phyloP scores from a whole-genome alignment of 176 grass and related monocot genomes.

The Aegilops tauschii region DNA sequence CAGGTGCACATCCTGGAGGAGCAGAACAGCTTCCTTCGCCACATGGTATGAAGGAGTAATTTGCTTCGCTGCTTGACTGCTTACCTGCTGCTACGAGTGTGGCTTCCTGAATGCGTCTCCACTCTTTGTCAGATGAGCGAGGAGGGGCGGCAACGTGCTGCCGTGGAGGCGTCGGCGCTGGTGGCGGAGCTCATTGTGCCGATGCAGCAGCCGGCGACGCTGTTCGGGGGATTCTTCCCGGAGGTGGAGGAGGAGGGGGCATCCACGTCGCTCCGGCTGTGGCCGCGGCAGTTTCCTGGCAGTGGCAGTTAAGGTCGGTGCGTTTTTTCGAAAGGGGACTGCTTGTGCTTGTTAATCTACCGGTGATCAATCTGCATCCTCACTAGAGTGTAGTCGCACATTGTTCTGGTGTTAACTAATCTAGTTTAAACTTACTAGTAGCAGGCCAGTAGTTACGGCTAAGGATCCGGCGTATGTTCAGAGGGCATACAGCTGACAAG shows the following conservation, averaged over 20 bases:
- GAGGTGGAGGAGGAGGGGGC: background rate
- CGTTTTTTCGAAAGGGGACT: no score
- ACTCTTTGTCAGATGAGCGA: background rate
- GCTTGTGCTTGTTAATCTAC: no score
- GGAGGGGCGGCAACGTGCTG: background rate
- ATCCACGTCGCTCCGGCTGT: background rate
- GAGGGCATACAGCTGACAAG: no score
- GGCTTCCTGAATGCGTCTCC: background rate
- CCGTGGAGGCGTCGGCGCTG: background rate
- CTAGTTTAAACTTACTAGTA: background rate
- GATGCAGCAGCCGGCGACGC: background rate
- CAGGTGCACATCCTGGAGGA: background rate
- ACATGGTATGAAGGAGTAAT: background rate
- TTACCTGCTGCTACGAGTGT: background rate
- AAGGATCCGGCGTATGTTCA: no score
- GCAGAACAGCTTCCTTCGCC: background rate
- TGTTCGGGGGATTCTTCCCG: background rate
- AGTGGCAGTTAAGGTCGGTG: background rate
- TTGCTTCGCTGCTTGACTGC: background rate
- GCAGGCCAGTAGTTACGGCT: no score
- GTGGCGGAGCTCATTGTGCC: background rate
- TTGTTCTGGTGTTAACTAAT: background rate
- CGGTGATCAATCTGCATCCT: no score
- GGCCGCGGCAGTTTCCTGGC: background rate
- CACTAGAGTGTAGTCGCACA: no score